Conservation (phyloP, 2,329 filamentous ascomycete species). For the Epichloe brachyelytri region DNA sequence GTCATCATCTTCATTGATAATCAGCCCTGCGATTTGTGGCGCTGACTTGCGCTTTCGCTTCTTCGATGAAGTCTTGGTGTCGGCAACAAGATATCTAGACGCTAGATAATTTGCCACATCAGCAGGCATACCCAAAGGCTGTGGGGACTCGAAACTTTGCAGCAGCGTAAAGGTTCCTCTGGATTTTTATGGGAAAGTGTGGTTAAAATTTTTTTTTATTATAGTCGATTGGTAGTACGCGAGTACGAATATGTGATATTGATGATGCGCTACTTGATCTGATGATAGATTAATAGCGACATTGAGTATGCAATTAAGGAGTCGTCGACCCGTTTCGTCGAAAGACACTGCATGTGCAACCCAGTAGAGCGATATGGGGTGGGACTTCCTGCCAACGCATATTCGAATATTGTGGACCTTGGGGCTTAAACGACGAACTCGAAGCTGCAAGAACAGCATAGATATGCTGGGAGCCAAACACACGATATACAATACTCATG, state of each 20-base stretch:
- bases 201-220: too few species aligned
- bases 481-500: neutral
- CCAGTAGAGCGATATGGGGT: constrained; percentile 9
- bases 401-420: neutral
- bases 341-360: neutral
- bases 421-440: neutral
- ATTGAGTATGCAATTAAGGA: neutral
- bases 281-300: too few species aligned
- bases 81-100: constrained; percentile 67
- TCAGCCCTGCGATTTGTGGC: constrained; percentile 31
- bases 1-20: constrained; percentile 54
- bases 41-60: constrained; percentile 51
- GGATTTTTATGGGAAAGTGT: neutral
- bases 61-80: constrained; percentile 40
- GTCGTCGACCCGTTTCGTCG: too few species aligned
- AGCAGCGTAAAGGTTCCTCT: neutral
- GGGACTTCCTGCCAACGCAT: constrained; percentile 1
- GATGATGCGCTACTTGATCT: too few species aligned
- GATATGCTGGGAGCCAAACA: neutral
- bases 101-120: constrained; percentile 76
- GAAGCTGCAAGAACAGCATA: neutral
- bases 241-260: too few species aligned
- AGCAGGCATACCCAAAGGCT: constrained; percentile 31
- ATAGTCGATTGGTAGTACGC: too few species aligned
- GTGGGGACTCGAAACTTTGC: neutral